These are phyloP conservation scores for Hyphopichia wangnamkhiaoensis DNA, from an alignment of 1,139 yeast genomes.

Conservation along the genomic window DNA sequence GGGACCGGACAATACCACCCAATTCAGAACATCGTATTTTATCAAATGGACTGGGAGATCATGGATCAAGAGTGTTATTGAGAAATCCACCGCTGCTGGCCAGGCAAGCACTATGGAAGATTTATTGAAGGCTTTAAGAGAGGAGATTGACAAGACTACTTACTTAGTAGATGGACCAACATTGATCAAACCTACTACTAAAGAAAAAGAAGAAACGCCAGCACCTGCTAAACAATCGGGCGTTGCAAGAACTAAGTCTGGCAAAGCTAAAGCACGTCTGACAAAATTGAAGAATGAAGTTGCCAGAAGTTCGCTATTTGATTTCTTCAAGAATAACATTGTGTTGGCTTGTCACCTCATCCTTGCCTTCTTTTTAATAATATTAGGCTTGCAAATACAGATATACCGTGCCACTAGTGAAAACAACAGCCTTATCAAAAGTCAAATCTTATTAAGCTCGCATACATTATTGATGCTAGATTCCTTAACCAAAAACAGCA, in stretches of 20 bases:
- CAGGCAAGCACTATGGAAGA: constrained; percentile 43
- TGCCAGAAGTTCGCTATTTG: constrained; percentile 6
- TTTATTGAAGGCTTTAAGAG: constrained; percentile 27
- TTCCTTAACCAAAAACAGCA: constrained; percentile 7
- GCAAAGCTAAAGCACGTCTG: constrained; percentile 5
- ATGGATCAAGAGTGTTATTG: constrained; percentile 58
- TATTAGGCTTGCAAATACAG: constrained; percentile 25
- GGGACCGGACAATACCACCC: constrained; percentile 45
- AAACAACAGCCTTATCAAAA: constrained; percentile 25
- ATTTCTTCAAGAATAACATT: constrained; percentile 16
- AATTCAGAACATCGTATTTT: constrained; percentile 42
- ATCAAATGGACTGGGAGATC: constrained; percentile 58
- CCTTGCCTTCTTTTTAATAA: constrained; percentile 20
- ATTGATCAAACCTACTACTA: constrained; percentile 7
- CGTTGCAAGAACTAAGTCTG: constrained; percentile 2
- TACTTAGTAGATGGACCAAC: constrained; percentile 22
- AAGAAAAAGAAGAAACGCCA: constrained; percentile 3
- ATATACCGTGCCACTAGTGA: constrained; percentile 21
- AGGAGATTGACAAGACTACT: constrained; percentile 29
- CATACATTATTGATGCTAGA: constrained; percentile 16
- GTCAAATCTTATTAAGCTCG: constrained; percentile 26
- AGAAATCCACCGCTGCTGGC: constrained; percentile 50
- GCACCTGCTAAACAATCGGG: constrained; percentile 8
- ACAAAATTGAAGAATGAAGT: too few species aligned
- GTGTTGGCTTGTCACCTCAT: constrained; percentile 20